These are phyloP conservation scores for Penicillium canariense DNA, from an alignment of 495 filamentous ascomycete species.

Conservation along the genomic window DNA sequence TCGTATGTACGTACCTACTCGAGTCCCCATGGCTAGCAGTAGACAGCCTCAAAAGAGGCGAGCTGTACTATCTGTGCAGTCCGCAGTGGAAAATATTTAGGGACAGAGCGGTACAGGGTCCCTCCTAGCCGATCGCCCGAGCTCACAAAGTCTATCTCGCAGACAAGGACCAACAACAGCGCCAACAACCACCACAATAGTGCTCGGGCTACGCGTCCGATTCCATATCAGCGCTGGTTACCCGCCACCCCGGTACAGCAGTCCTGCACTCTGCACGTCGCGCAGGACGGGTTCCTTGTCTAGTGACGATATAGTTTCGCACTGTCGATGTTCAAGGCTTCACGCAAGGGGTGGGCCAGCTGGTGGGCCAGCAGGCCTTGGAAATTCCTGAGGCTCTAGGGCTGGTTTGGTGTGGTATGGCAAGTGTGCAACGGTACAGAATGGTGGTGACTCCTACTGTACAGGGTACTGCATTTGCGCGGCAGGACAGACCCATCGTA, in stretches of 20 bases:
- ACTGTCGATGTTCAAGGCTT: background rate
- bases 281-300: constrained; percentile 7
- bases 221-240: background rate
- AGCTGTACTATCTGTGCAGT: background rate
- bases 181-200: background rate
- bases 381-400: background rate
- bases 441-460: no score
- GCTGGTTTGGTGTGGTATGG: background rate
- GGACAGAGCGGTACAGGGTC: no score
- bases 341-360: constrained; percentile 8
- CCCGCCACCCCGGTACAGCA: background rate
- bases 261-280: constrained; percentile 1
- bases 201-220: background rate
- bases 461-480: background rate
- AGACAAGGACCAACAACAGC: background rate
- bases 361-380: background rate
- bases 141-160: background rate
- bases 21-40: no score
- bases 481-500: background rate
- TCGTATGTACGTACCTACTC: no score
- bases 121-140: background rate
- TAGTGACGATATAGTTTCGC: constrained; percentile 13
- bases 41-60: background rate
- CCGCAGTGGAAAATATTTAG: no score
- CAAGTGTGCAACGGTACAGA: background rate